These are phyloP conservation scores for Lotmaria passim DNA, from an alignment of 208 protist genomes.

Conservation along the genomic window DNA sequence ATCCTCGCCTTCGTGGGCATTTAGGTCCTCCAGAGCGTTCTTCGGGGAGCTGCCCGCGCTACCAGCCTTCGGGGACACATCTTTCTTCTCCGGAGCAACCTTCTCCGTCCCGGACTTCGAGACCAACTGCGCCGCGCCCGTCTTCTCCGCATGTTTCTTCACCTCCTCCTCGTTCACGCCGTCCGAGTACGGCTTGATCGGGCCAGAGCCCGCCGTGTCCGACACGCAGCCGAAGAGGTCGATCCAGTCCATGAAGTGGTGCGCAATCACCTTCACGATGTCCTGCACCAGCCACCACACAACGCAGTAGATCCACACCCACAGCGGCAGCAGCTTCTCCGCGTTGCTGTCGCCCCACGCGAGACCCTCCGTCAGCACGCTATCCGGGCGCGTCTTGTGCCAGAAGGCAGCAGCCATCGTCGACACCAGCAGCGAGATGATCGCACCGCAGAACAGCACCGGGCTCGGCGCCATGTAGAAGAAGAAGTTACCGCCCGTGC, in stretches of 20 bases:
- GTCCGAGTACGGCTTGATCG: conserved; percentile 41
- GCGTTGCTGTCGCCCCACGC: conserved; percentile 49
- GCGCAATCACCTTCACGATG: conserved; percentile 73
- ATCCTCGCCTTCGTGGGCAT: conserved; percentile 1
- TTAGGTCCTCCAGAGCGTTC: conserved; percentile 18
- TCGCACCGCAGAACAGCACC: conserved; percentile 66
- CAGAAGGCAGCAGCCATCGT: conserved; percentile 78
- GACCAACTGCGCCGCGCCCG: conserved; percentile 3
- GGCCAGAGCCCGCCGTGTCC: conserved; percentile 37
- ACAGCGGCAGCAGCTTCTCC: conserved; percentile 79
- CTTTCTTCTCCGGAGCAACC: too few species aligned
- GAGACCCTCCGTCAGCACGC: conserved; percentile 77
- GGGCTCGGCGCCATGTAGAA: conserved; percentile 63
- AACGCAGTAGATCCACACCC: conserved; percentile 93
- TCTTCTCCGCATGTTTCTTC: conserved; percentile 10
- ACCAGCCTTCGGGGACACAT: conserved; percentile 7
- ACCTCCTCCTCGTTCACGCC: conserved; percentile 21
- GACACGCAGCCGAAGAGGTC: conserved; percentile 81
- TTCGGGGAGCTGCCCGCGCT: conserved; percentile 2
- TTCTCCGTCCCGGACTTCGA: conserved; percentile 14
- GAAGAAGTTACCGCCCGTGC: conserved; percentile 82
- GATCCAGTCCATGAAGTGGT: conserved; percentile 68
- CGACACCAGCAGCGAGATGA: conserved; percentile 73
- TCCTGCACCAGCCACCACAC: conserved; percentile 92
- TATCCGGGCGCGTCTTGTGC: conserved; percentile 58